A percentile compares a stretch with the other conserved stretches of the same genome.
phyloP scores from a whole-genome alignment of 2,329 filamentous ascomycete species.

The Didymella segeticola region DNA sequence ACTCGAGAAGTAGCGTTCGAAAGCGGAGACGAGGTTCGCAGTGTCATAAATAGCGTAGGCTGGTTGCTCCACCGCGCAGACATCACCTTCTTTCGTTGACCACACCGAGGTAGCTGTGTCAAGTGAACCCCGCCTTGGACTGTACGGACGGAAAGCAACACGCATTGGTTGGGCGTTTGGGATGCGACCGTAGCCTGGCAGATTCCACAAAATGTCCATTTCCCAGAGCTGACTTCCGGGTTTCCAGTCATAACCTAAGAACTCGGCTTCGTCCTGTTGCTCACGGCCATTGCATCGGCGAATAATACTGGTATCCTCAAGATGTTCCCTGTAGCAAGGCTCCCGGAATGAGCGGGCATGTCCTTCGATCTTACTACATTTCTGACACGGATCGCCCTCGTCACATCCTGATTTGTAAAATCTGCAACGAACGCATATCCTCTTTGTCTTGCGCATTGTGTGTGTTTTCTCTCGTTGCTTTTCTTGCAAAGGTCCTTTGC shows the following conservation, averaged over 20 bases:
- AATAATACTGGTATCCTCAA: conserved; percentile 41
- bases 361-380: conserved; percentile 39
- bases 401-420: conserved; percentile 47
- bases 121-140: conserved; percentile 33
- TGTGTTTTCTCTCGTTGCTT: conserved; percentile 41
- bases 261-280: conserved; percentile 43
- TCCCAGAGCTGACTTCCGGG: conserved; percentile 31
- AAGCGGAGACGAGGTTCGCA: conserved; percentile 30
- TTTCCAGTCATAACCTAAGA: conserved; percentile 40
- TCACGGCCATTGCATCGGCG: conserved; percentile 47
- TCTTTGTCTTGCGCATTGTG: conserved; percentile 44
- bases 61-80: conserved; percentile 37
- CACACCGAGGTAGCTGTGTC: conserved; percentile 41
- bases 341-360: conserved; percentile 42
- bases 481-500: conserved; percentile 38
- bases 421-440: conserved; percentile 44
- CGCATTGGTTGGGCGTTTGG: conserved; percentile 31
- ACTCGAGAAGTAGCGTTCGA: conserved; percentile 39
- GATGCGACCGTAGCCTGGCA: conserved; percentile 44
- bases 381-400: conserved; percentile 40
- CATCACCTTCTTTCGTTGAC: conserved; percentile 38
- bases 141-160: conserved; percentile 38
- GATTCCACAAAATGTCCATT: conserved; percentile 46
- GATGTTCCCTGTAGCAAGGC: conserved; percentile 42
- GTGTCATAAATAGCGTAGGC: conserved; percentile 47